Conservation (phyloP, 2,329 filamentous ascomycete genomes). For the Thelonectria blattea region DNA sequence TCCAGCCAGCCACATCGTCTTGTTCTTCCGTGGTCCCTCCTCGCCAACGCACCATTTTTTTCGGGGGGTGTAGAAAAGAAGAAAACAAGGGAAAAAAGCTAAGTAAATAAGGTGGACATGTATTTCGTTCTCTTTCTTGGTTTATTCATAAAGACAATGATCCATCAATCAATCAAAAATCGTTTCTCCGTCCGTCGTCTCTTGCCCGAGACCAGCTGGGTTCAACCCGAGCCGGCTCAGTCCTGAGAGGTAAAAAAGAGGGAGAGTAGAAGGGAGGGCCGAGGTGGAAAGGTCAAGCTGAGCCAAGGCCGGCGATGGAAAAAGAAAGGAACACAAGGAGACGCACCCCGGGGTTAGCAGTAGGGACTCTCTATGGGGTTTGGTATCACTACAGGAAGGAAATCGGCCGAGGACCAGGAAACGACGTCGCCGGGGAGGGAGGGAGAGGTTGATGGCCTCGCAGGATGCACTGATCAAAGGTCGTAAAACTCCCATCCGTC, state of each 20-base stretch:
- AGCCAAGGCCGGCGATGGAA: slow-evolving; percentile 6
- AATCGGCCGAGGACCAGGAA: slow-evolving; percentile 28
- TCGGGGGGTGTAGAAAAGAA: slow-evolving; percentile 1
- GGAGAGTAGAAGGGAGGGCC: slow-evolving; percentile 6
- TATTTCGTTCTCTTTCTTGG: slow-evolving; percentile 21
- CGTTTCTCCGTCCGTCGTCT: not conserved
- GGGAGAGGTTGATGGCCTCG: slow-evolving; percentile 6
- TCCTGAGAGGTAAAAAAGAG: not conserved
- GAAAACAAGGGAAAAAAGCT: not conserved
- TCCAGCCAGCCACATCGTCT: not conserved
- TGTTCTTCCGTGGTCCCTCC: not conserved
- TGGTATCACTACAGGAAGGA: slow-evolving; percentile 43
- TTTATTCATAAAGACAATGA: slow-evolving; percentile 23
- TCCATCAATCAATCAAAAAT: slow-evolving; percentile 18
- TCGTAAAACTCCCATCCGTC: slow-evolving; percentile 74
- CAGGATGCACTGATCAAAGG: slow-evolving; percentile 47
- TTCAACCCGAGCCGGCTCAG: slow-evolving; percentile 4
- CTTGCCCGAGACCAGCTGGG: slow-evolving; percentile 5
- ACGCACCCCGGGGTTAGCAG: slow-evolving; percentile 25
- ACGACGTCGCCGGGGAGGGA: slow-evolving; percentile 6
- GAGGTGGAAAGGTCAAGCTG: slow-evolving; percentile 4
- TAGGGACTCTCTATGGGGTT: slow-evolving; percentile 38
- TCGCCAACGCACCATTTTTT: slow-evolving; percentile 10
- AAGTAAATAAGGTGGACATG: slow-evolving; percentile 5
- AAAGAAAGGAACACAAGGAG: slow-evolving; percentile 19